Base-by-base conservation (phyloP, 352 stramenopile species). In the Plasmopara viticola region DNA sequence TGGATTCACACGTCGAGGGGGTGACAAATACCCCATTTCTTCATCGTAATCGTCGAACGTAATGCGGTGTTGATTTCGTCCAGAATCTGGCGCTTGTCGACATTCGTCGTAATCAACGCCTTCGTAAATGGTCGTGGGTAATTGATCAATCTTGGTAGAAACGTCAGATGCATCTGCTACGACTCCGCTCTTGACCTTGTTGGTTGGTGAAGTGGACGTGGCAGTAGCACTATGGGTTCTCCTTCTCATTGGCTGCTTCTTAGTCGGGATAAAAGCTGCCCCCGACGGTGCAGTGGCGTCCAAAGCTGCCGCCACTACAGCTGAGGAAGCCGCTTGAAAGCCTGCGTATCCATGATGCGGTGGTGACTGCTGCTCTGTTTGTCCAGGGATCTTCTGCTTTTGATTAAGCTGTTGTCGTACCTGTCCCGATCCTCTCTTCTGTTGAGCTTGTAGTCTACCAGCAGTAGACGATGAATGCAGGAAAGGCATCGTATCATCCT, bases 211-310 rank as follows among this genome's bases (percentile, higher is more conserved):
- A 0, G 56, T 44, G 5, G 20, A 25, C 20, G 49, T 62, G 15
- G 58, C 49, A 8, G 71, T 78, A 1, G 73, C 79, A 52, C 79
- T 90, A 53, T 92, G 79, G 1, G 82, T 80, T 30, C 82, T 60
- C 33, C 82, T 64, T 15, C 82, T 66, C 82, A 92, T 92, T 8
- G 82, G 82, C 46, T 90, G 82, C 57, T 90, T 85, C 49, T 71
- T 69, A 53, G 71, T 70, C 51, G 75, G 70, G 44, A 85, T 64
- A 59, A 78, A 86, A 13, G 59, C 58, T 6, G 66, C 53, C 20
- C 51, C 57, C 6, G 56, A 44, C 18, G 54, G 43, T 35, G 54
- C 51, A 20, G 35, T 44, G 25, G 41, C 35, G 9, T 63, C 49
- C 3, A 47, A 49, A 8, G 40, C 49, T 25, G 51, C 62, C 8